Conservation (phyloP, 345 rosid species). For the Hibiscus tridactylites region DNA sequence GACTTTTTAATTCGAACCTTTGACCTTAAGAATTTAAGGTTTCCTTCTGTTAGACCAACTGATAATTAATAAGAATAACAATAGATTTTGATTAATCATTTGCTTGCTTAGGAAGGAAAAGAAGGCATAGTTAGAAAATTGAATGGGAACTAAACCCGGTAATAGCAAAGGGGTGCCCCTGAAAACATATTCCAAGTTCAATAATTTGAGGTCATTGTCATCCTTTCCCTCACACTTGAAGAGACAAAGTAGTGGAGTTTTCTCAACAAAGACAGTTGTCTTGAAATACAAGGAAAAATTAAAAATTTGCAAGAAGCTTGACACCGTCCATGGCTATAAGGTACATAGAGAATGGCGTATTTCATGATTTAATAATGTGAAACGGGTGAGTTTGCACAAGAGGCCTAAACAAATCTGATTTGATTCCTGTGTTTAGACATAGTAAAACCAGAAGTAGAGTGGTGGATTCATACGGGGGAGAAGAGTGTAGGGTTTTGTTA, state of each 20-base stretch:
- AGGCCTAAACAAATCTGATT: not conserved
- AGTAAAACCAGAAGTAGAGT: not conserved
- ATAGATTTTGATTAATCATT: not conserved
- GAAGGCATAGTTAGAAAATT: not conserved
- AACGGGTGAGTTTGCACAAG: constrained; percentile 12
- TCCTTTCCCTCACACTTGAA: constrained; percentile 3
- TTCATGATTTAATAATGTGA: constrained; percentile 13
- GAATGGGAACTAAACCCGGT: not conserved
- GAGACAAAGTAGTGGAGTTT: constrained; percentile 20
- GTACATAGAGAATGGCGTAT: not conserved
- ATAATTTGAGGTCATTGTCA: constrained; percentile 9
- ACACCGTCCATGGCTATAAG: not conserved
- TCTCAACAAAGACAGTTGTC: constrained; percentile 36
- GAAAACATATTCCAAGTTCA: constrained; percentile 1
- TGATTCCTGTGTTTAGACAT: not conserved
- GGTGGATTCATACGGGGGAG: not conserved
- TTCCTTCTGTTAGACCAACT: too few species aligned
- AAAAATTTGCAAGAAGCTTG: constrained; percentile 7
- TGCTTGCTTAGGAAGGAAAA: not conserved
- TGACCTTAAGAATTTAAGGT: too few species aligned
- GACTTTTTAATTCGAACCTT: too few species aligned
- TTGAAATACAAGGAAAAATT: constrained; percentile 11
- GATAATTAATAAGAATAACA: not conserved
- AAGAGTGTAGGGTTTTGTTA: not conserved
- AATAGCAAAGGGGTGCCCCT: not conserved